Conservation (phyloP, 2,329 filamentous ascomycete species). For the Niveomyces coronatus region DNA sequence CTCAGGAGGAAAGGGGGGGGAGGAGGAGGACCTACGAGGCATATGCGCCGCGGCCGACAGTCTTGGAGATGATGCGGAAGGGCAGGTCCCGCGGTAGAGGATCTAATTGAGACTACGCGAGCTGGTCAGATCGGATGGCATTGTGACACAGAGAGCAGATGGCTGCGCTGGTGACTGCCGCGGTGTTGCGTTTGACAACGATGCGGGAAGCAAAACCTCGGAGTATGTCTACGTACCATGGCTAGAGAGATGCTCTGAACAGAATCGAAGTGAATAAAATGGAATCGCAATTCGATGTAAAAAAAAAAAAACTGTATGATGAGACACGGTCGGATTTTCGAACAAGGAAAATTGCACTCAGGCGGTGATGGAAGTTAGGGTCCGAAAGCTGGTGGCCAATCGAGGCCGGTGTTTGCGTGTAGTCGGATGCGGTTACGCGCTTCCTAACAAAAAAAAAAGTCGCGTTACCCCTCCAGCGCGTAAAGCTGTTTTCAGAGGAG, state of each 20-base stretch:
- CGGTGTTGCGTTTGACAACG: too few species aligned
- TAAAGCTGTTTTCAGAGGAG: conserved; percentile 21
- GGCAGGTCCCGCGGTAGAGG: conserved; percentile 77
- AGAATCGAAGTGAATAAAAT: too few species aligned
- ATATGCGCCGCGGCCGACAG: conserved; percentile 93
- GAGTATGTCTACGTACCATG: conserved; percentile 35
- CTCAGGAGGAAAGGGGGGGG: too few species aligned
- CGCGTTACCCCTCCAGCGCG: conserved; percentile 22
- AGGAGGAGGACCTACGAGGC: conserved; percentile 58
- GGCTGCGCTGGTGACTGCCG: too few species aligned
- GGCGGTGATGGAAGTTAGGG: too few species aligned
- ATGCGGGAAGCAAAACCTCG: too few species aligned
- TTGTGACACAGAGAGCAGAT: too few species aligned
- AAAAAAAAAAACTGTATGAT: not conserved
- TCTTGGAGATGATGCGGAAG: conserved; percentile 91
- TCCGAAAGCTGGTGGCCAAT: too few species aligned
- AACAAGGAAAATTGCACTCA: not conserved
- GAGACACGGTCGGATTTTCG: too few species aligned
- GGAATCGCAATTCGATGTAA: not conserved
- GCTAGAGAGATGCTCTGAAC: too few species aligned
- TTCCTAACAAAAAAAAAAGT: not conserved
- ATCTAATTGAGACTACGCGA: conserved; percentile 69
- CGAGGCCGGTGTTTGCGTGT: too few species aligned
- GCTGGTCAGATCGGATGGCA: conserved; percentile 41
- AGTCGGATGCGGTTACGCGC: not conserved